phyloP scores from a whole-genome alignment of 768 basidiomycete species.

The Podaxis carcinomalis region DNA sequence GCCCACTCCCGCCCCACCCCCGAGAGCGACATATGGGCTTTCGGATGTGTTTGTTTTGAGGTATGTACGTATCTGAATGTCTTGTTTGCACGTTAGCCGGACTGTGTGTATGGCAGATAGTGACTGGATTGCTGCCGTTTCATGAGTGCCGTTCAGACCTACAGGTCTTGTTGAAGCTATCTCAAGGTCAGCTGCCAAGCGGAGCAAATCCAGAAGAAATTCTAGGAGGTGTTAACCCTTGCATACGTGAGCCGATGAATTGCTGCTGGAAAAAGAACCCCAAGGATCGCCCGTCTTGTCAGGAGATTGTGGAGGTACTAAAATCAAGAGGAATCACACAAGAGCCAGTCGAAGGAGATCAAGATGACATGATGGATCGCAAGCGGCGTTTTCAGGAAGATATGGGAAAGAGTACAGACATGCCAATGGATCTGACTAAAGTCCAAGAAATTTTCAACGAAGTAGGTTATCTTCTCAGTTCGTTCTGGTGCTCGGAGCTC shows the following conservation, averaged over 20 bases:
- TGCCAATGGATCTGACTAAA: no score
- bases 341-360: background rate
- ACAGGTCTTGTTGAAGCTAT: background rate
- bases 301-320: background rate
- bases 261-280: background rate
- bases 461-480: no score
- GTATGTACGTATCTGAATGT: background rate
- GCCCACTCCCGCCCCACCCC: background rate
- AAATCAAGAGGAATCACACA: background rate
- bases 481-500: no score
- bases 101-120: background rate
- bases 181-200: background rate
- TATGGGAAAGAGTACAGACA: no score
- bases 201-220: background rate
- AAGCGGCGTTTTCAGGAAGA: no score
- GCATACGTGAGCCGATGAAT: background rate
- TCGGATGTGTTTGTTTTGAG: constrained; percentile 15
- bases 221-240: background rate
- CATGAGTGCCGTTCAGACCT: background rate
- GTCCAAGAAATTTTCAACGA: no score
- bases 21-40: constrained; percentile 16
- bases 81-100: background rate
- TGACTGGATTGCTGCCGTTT: background rate
- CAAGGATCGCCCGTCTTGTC: background rate
- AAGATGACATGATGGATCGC: background rate